phyloP scores from a whole-genome alignment of 2,329 filamentous ascomycete genomes.

The Arthroderma sp. region DNA sequence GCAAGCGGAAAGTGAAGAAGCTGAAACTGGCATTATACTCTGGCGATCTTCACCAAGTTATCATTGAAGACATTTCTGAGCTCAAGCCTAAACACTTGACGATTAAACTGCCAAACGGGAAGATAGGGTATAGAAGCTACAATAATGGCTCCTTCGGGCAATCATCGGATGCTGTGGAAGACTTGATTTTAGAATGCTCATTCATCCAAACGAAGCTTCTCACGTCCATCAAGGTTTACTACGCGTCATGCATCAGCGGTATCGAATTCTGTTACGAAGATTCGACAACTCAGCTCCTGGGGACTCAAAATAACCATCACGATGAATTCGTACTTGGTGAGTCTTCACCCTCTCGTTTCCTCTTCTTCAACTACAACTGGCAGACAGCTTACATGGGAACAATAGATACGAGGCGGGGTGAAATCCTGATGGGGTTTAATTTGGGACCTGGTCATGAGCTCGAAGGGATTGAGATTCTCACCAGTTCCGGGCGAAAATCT shows the following conservation, averaged over 20 bases:
- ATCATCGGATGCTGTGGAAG: constrained; percentile 44
- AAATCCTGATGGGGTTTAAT: constrained; percentile 77
- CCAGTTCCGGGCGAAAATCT: constrained; percentile 75
- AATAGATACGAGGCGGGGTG: constrained; percentile 67
- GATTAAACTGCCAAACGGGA: constrained; percentile 61
- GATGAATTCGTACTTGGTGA: constrained; percentile 66
- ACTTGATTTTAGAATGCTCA: constrained; percentile 62
- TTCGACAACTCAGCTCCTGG: constrained; percentile 69
- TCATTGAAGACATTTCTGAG: constrained; percentile 61
- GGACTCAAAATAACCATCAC: constrained; percentile 42
- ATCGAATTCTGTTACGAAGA: constrained; percentile 92
- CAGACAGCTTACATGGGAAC: constrained; percentile 1
- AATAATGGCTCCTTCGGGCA: constrained; percentile 52
- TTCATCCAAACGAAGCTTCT: constrained; percentile 58
- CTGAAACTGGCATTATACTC: constrained; percentile 64
- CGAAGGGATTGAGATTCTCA: constrained; percentile 80
- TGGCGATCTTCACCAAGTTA: constrained; percentile 57
- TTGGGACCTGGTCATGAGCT: constrained; percentile 67
- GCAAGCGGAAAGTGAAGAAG: constrained; percentile 53
- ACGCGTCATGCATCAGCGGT: constrained; percentile 65
- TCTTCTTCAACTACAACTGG: constrained; percentile 16
- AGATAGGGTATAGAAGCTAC: constrained; percentile 61
- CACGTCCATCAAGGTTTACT: constrained; percentile 60
- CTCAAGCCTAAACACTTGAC: constrained; percentile 59
- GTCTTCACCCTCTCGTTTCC: constrained; percentile 16